Evolutionary conservation across 2,329 filamentous ascomycete species (phyloP), one percentile per base, ranked within the genome.

Genomic region (Penicillium frequentans): DNA sequence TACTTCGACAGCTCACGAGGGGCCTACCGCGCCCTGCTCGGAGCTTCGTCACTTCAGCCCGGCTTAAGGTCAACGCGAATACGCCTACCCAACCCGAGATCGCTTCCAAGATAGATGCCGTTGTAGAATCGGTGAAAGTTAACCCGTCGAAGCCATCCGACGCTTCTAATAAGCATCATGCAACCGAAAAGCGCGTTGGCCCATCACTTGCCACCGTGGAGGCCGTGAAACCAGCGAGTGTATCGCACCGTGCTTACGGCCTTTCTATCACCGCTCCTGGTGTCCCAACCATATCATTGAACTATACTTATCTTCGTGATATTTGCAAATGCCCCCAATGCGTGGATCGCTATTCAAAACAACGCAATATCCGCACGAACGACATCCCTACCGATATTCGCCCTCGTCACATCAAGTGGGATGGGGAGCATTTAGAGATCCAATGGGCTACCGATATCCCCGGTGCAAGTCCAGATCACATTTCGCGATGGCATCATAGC

Each of bases 361-460:
- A 87, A 60, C 84, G 86, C 69, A 82, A 74, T 37, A 90, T 90
- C 71, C 82, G 83, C 54, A 87, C 86, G 1, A 78, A 79, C 21
- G 86, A 91, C 51, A 86, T 91, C 43, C 84, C 86, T 0, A 29
- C 64, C 9, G 59, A 78, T 31, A 82, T 87, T 47, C 50, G 63
- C 14, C 71, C 77, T 5, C 66, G 71, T 35, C 57, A 72, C 24
- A 58, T 80, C 33, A 59, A 72, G 31, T 66, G 73, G 52, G 64
- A 77, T 21, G 68, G 72, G 16, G 64, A 75, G 0, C 73, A 75
- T 1, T 73, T 91, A 13, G 75, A 79, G 21, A 73, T 93, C 8
- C 69, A 75, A n/a, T 95, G 90, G 86, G 37, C 19, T 10, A 66
- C 72, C 2, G 81, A 82, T 47, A 85, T n/a, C 37, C 37, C n/a